Conservation (phyloP, 192 early-diverging fungal genomes). For the Coemansia sp. region DNA sequence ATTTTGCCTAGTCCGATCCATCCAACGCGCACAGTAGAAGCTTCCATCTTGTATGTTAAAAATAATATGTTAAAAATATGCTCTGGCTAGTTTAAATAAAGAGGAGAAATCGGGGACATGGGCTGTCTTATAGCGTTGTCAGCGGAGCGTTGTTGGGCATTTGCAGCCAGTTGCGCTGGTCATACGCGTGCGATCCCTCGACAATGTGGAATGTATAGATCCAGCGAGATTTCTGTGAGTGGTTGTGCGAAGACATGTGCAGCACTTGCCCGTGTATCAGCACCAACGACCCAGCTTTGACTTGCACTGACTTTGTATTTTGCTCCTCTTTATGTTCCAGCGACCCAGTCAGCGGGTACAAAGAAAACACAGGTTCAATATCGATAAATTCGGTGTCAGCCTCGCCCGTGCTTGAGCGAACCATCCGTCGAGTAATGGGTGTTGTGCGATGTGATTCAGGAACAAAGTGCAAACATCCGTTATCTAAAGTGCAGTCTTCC, state of each 20-base stretch:
- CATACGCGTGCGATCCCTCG: slow-evolving; percentile 72
- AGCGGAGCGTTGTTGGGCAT: slow-evolving; percentile 25
- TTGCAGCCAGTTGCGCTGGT: slow-evolving; percentile 78
- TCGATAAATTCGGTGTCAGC: slow-evolving; percentile 38
- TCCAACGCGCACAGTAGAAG: slow-evolving; percentile 38
- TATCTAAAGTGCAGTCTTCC: slow-evolving; percentile 82
- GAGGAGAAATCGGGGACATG: neutral
- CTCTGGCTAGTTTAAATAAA: neutral
- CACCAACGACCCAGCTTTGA: slow-evolving; percentile 69
- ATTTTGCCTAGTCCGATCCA: slow-evolving; percentile 68
- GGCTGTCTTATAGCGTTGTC: slow-evolving; percentile 22
- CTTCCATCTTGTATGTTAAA: neutral
- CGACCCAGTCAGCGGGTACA: slow-evolving; percentile 8
- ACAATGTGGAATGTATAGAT: slow-evolving; percentile 97
- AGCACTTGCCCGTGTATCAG: slow-evolving; percentile 86
- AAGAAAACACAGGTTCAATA: slow-evolving; percentile 28
- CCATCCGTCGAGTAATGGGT: slow-evolving; percentile 39
- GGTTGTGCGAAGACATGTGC: slow-evolving; percentile 82
- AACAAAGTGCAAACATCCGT: slow-evolving; percentile 85
- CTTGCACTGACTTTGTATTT: slow-evolving; percentile 22
- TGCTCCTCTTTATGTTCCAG: neutral
- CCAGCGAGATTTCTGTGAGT: slow-evolving; percentile 72
- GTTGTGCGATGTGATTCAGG: slow-evolving; percentile 79
- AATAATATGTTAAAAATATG: neutral
- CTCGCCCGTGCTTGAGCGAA: slow-evolving; percentile 10